Percentiles rank a stretch among this genome's conserved stretches.
Evolutionary conservation across 768 basidiomycete genomes (phyloP).

Genomic region (Podaxis sp.): DNA sequence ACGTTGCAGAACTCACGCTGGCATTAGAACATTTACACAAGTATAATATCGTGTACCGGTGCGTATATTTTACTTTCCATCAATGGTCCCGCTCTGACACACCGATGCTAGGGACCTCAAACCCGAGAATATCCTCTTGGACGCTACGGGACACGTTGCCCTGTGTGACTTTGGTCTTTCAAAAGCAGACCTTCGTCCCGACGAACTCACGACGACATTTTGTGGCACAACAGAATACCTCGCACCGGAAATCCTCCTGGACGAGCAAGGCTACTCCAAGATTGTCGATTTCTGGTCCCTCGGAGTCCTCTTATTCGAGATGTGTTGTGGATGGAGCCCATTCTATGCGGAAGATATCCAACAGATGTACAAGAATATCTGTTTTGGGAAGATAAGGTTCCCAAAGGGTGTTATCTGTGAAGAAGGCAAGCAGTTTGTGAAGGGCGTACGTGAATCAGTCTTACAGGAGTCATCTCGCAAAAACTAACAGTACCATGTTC

Average conservation of each 20-base stretch:
- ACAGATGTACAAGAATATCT: constrained; percentile 99
- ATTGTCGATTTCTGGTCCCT: constrained; percentile 98
- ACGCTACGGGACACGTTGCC: constrained; percentile 97
- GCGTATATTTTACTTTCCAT: constrained; percentile 28
- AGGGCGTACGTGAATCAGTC: constrained; percentile 65
- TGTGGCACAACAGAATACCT: constrained; percentile 99
- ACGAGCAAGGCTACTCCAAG: constrained; percentile 98
- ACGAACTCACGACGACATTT: constrained; percentile 98
- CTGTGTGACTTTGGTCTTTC: constrained; percentile 98
- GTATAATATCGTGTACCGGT: constrained; percentile 93
- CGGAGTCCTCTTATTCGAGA: constrained; percentile 95
- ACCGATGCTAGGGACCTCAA: constrained; percentile 73
- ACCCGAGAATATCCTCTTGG: constrained; percentile 97
- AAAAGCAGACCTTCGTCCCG: constrained; percentile 89
- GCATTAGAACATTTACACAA: constrained; percentile 98
- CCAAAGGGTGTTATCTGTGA: constrained; percentile 96
- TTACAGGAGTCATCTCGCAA: not conserved
- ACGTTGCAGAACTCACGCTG: constrained; percentile 92
- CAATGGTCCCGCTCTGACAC: not conserved
- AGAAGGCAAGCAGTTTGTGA: constrained; percentile 98
- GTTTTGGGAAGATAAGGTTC: constrained; percentile 98
- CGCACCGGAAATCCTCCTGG: constrained; percentile 96
- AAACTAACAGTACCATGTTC: not conserved
- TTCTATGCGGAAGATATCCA: constrained; percentile 99
- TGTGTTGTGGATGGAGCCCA: constrained; percentile 99